Percentiles rank a stretch among this genome's conserved stretches.
Conservation (phyloP, 352 stramenopile genomes). For the Phytopythium kandeliae region DNA sequence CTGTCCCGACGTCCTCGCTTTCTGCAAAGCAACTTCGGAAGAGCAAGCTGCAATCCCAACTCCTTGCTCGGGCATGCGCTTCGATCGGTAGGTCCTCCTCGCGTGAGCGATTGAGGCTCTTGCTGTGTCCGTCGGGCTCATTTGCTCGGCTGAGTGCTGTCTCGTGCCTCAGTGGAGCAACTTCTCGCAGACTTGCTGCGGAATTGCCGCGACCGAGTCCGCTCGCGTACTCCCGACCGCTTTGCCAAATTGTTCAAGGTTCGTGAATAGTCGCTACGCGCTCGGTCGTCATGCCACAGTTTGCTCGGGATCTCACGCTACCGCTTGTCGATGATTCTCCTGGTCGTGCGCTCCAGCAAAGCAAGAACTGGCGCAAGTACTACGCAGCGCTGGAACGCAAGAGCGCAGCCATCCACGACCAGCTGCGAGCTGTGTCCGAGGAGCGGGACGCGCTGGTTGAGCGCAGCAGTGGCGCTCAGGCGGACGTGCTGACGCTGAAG, state of each 20-base stretch:
- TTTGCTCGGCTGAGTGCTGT: neutral
- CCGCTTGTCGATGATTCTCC: too few species aligned
- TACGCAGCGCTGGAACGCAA: constrained; percentile 52
- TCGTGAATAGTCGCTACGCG: neutral
- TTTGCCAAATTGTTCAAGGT: constrained; percentile 67
- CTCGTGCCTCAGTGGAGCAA: constrained; percentile 42
- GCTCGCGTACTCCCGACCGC: constrained; percentile 30
- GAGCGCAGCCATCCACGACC: constrained; percentile 19
- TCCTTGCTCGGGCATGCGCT: constrained; percentile 9
- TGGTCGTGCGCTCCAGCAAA: too few species aligned
- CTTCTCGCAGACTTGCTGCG: constrained; percentile 56
- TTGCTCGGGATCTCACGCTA: neutral
- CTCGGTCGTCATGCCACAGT: neutral
- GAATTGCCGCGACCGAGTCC: constrained; percentile 41
- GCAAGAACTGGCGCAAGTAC: constrained; percentile 69
- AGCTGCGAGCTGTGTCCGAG: constrained; percentile 21
- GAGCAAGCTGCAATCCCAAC: constrained; percentile 7
- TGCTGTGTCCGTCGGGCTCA: neutral
- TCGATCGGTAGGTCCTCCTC: neutral
- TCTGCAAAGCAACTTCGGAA: constrained; percentile 2
- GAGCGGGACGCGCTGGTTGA: constrained; percentile 31
- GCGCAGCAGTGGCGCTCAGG: constrained; percentile 16
- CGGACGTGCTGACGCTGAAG: constrained; percentile 12
- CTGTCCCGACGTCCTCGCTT: constrained; percentile 20
- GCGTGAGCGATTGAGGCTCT: too few species aligned